Evolutionary conservation across 2,329 filamentous ascomycete genomes (phyloP), one percentile per base, ranked within the genome.

Genomic region (Fusarium sambucinum): DNA sequence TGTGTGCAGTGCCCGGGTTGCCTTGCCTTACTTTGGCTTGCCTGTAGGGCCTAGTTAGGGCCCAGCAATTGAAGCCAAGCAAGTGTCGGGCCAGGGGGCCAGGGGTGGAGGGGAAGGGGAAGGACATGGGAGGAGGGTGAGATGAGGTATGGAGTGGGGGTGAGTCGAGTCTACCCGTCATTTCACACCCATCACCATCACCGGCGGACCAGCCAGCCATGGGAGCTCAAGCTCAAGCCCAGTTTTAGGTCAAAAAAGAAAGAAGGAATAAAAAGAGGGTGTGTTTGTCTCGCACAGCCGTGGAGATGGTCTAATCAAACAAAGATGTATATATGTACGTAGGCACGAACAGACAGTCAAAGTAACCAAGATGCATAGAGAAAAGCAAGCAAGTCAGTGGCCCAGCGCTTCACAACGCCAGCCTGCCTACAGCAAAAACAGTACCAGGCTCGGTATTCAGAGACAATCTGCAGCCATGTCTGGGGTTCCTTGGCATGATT

Each of bases 401-500:
- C 54, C 53, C 66, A 69, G 66, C 57, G 61, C 62, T 66, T 69
- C 46, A 51, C 40, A 56, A 54, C 66, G 66, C 56, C 66, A 66
- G 62, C 66, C 59, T 63, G 44, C 58, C 50, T 69, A 19, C 35
- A 19, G n/a, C n/a, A 38, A 38, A 12, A 19, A 21, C 35, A 33
- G 16, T 7, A 17, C 66, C 71, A 70, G 69, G 56, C 63, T 69
- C 51, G 55, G 61, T 66, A 70, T 59, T 61, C 40, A 55, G 66
- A 55, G 48, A 59, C 54, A 63, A 45, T 27, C 14, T 61, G 40
- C 59, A 59, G 45, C 45, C 61, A 64, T 52, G 58, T 63, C 52
- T 60, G 59, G 66, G 69, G 58, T 58, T 38, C 57, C 23, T 57
- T 68, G 66, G 41, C 65, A 38, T 50, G 46, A 19, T 38, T 50